Evolutionary conservation across 768 basidiomycete species (phyloP).

Genomic region (Auricularia sp.): DNA sequence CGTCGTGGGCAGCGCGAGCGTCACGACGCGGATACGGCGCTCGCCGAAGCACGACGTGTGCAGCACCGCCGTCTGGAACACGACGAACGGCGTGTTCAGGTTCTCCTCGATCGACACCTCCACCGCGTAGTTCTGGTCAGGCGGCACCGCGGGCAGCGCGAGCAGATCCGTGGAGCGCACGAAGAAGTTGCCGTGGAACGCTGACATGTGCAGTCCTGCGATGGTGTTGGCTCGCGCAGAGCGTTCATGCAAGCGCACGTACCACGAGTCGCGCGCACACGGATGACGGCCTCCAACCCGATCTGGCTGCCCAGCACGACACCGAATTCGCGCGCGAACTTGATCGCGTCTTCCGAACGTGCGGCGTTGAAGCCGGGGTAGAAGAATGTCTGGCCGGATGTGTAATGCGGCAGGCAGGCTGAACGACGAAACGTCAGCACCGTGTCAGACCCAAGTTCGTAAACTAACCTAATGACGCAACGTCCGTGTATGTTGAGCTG

Average conservation of each 20-base stretch:
- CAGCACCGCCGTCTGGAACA: constrained; percentile 88
- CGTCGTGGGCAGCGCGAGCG: constrained; percentile 79
- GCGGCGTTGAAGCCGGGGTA: constrained; percentile 97
- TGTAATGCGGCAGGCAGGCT: constrained; percentile 94
- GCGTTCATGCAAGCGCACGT: constrained; percentile 8
- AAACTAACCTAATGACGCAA: constrained; percentile 73
- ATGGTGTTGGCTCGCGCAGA: too few relatives aligned
- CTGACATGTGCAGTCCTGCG: constrained; percentile 83
- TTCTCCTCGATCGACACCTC: constrained; percentile 95
- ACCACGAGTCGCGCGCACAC: constrained; percentile 96
- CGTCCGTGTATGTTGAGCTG: constrained; percentile 87
- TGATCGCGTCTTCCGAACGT: constrained; percentile 90
- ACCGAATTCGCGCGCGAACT: constrained; percentile 96
- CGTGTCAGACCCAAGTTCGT: background rate
- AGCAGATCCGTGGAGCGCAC: constrained; percentile 94
- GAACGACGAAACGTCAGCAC: background rate
- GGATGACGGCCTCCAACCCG: constrained; percentile 94
- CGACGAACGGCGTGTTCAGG: constrained; percentile 81
- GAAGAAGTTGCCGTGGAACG: constrained; percentile 99
- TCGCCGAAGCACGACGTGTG: constrained; percentile 93
- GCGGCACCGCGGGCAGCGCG: constrained; percentile 93
- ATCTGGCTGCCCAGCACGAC: constrained; percentile 88
- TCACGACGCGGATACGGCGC: constrained; percentile 85
- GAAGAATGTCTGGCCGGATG: constrained; percentile 95
- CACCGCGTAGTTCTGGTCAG: constrained; percentile 92